Base-by-base conservation (phyloP, 371 early-diverging fungal species). In the Apophysomyces elegans region DNA sequence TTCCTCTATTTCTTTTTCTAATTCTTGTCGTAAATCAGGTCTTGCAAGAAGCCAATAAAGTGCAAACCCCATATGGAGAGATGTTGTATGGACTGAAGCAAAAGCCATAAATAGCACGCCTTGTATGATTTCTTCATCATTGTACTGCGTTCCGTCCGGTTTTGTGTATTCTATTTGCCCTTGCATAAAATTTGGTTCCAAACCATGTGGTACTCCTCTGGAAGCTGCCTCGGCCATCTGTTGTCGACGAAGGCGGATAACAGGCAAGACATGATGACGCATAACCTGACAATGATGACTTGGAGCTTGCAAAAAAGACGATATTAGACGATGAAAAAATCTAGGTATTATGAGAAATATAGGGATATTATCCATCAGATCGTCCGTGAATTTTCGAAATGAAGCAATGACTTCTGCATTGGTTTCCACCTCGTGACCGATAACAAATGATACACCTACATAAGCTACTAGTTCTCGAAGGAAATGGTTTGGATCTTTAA, bases 51-150 rank as follows among this genome's bases (percentile, higher is more conserved):
- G 46, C 78, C 78, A 80, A 39, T 70, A 71, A 7, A 76, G 39
- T 7, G 62, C 59, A 58, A 68, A 78, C 35, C 70, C 65, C 39
- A 70, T 41, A 16, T 75, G 68, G 61, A 64, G 65, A 0, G 76
- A 68, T 5, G 76, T 80, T 0, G 77, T 75, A 32, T 79, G 80
- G 1, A 77, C 80, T n/a, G 80, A 72, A 4, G 80, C 78, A 61
- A 77, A 80, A 2, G 78, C 80, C 32, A 77, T n/a, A 26, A 75
- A 21, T 14, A 80, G 57, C 9, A 75, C 58, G n/a, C 67, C 35
- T 9, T 71, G 68, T 9, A 69, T 56, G 4, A 76, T 54, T 39
- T 74, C 68, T 5, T 61, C 44, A 1, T 66, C 68, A 4, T 62
- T 50, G 26, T 61, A 70, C 1, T 47, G 26, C 11, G 63, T 58